Conservation (phyloP, 2,329 filamentous ascomycete species). For the Diplodia mutila region DNA sequence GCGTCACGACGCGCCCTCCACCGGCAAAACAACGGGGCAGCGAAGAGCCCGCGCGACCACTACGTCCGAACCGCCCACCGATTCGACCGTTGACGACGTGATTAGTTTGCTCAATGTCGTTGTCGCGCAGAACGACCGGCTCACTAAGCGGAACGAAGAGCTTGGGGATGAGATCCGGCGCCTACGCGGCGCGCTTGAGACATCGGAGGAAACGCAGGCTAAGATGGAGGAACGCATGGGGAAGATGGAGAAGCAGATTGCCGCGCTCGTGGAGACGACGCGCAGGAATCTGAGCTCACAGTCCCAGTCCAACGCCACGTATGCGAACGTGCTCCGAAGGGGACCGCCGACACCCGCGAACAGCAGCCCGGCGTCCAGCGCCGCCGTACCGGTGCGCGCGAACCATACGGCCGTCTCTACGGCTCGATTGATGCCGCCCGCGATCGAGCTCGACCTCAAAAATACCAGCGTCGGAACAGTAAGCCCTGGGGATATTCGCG, state of each 20-base stretch:
- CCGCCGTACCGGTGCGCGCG: too few species aligned
- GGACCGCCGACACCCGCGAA: neutral
- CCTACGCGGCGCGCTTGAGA: neutral
- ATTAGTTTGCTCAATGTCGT: neutral
- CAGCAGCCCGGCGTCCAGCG: neutral
- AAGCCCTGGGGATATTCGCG: too few species aligned
- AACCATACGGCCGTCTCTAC: too few species aligned
- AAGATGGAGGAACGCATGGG: neutral
- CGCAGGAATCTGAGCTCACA: neutral
- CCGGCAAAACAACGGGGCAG: too few species aligned
- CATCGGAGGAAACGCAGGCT: neutral
- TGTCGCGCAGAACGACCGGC: neutral
- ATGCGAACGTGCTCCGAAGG: neutral
- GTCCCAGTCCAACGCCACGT: neutral
- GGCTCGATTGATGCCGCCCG: too few species aligned
- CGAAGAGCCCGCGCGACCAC: neutral
- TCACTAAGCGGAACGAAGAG: constrained; percentile 2
- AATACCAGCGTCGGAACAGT: too few species aligned
- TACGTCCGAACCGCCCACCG: neutral
- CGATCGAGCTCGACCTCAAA: too few species aligned
- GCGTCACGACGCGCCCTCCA: too few species aligned
- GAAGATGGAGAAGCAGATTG: neutral
- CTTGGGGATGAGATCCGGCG: neutral
- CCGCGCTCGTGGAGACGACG: neutral
- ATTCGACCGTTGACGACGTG: neutral